These are phyloP conservation scores for Cryptococcus deneoformans DNA, from an alignment of 1,284 basidiomycete genomes.

Conservation along the genomic window DNA sequence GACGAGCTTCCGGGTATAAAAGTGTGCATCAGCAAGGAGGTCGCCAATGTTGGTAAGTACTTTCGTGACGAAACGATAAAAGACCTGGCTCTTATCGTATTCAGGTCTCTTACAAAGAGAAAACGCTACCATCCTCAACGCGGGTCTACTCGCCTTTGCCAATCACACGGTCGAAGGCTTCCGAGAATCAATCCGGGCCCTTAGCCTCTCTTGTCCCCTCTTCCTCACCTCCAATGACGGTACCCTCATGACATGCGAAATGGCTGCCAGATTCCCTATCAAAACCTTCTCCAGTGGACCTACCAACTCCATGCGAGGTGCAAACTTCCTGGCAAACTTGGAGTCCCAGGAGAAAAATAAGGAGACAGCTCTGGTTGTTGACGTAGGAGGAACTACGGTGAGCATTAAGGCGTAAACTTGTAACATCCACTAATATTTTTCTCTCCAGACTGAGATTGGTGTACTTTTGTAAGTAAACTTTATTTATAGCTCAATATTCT, in stretches of 20 bases:
- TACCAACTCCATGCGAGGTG: slow-evolving; percentile 63
- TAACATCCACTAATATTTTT: background rate
- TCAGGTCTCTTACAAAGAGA: slow-evolving; percentile 60
- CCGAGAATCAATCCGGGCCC: slow-evolving; percentile 53
- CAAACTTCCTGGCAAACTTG: slow-evolving; percentile 56
- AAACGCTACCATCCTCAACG: slow-evolving; percentile 61
- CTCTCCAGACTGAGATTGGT: slow-evolving; percentile 12
- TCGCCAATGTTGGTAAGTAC: slow-evolving; percentile 32
- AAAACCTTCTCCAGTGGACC: slow-evolving; percentile 61
- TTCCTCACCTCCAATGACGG: slow-evolving; percentile 60
- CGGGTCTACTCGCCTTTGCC: slow-evolving; percentile 58
- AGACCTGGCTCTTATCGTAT: background rate
- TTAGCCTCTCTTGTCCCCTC: slow-evolving; percentile 55
- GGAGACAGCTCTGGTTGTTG: slow-evolving; percentile 57
- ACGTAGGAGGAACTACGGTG: slow-evolving; percentile 59
- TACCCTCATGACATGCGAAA: slow-evolving; percentile 55
- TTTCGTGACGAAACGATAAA: background rate
- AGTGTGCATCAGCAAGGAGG: slow-evolving; percentile 32
- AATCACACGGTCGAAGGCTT: slow-evolving; percentile 56
- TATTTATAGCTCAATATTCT: no score
- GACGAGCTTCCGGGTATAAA: slow-evolving; percentile 25
- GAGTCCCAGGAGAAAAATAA: slow-evolving; percentile 33
- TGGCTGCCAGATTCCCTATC: slow-evolving; percentile 58
- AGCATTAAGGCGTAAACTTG: background rate
- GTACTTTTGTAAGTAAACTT: slow-evolving; percentile 23